Percentiles rank a stretch among this genome's conserved stretches.
These are phyloP conservation scores for Fusarium nygamai DNA, from an alignment of 2,329 filamentous ascomycete species.

Conservation along the genomic window DNA sequence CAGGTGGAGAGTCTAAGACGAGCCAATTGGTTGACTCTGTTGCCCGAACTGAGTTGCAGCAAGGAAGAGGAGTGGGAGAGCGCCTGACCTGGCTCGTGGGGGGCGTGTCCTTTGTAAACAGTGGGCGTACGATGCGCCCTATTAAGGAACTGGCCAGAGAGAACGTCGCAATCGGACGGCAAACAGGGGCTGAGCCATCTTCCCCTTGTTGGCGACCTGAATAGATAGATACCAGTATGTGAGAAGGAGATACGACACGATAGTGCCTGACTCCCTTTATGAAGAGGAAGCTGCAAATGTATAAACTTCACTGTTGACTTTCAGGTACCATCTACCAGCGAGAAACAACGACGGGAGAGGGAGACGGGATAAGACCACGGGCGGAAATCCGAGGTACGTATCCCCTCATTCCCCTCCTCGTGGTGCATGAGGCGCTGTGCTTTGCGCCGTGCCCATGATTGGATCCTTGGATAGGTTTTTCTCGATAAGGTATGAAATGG, in stretches of 20 bases:
- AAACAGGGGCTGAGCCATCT: constrained; percentile 37
- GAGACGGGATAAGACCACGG: background rate
- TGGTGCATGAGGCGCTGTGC: constrained; percentile 33
- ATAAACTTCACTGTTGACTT: background rate
- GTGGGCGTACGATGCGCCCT: constrained; percentile 25
- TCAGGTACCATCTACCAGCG: background rate
- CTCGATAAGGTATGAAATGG: constrained; percentile 36
- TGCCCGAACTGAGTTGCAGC: constrained; percentile 41
- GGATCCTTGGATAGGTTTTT: constrained; percentile 26
- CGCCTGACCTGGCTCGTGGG: constrained; percentile 11
- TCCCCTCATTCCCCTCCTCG: constrained; percentile 31
- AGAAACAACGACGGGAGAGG: background rate
- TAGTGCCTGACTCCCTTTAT: background rate
- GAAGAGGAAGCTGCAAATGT: background rate
- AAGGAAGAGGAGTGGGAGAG: constrained; percentile 29
- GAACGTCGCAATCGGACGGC: constrained; percentile 38
- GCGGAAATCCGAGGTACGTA: constrained; percentile 9
- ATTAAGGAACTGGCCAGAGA: constrained; percentile 35
- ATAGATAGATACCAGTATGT: constrained; percentile 19
- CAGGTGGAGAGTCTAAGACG: constrained; percentile 32
- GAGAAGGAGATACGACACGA: constrained; percentile 3
- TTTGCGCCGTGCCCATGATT: constrained; percentile 31
- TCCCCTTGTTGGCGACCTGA: constrained; percentile 13
- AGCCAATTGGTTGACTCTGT: constrained; percentile 35
- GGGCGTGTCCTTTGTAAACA: constrained; percentile 11